A percentile compares a stretch with the other conserved stretches of the same genome.
Conservation (phyloP, 169 alveolate genomes). For the Theileria orientalis region DNA sequence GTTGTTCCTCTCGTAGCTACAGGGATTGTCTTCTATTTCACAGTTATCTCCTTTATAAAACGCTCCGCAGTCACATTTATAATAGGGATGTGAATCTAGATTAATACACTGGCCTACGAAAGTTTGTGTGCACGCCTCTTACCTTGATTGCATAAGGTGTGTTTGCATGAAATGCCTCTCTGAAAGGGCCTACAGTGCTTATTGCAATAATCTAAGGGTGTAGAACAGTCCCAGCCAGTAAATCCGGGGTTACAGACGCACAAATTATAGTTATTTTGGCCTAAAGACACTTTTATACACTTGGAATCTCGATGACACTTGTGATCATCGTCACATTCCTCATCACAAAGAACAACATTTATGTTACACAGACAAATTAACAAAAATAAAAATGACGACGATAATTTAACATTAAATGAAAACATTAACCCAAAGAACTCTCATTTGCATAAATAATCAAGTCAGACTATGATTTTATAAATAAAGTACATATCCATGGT, state of each 20-base stretch:
- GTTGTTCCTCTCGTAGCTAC: slow-evolving; percentile 66
- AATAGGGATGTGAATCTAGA: slow-evolving; percentile 57
- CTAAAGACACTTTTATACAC: slow-evolving; percentile 21
- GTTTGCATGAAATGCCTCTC: slow-evolving; percentile 45
- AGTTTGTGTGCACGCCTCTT: background rate
- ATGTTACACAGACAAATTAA: background rate
- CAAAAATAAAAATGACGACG: background rate
- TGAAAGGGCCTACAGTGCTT: slow-evolving; percentile 52
- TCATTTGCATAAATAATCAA: no score
- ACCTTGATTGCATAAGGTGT: slow-evolving; percentile 65
- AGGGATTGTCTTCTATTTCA: slow-evolving; percentile 77
- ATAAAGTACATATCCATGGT: no score
- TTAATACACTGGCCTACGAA: slow-evolving; percentile 65
- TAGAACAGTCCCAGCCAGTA: slow-evolving; percentile 67
- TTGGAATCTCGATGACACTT: slow-evolving; percentile 37
- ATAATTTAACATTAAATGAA: background rate
- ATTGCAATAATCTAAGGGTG: slow-evolving; percentile 48
- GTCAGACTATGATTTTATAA: no score
- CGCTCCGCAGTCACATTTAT: slow-evolving; percentile 76
- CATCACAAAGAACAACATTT: slow-evolving; percentile 2
- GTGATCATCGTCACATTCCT: slow-evolving; percentile 29
- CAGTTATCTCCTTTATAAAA: slow-evolving; percentile 74
- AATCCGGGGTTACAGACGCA: slow-evolving; percentile 55
- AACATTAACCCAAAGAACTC: background rate
- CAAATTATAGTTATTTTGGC: slow-evolving; percentile 4